A percentile compares a stretch with the other conserved stretches of the same genome.
These are phyloP conservation scores for Boletus reticuloceps DNA, from an alignment of 768 basidiomycete species.

Conservation along the genomic window DNA sequence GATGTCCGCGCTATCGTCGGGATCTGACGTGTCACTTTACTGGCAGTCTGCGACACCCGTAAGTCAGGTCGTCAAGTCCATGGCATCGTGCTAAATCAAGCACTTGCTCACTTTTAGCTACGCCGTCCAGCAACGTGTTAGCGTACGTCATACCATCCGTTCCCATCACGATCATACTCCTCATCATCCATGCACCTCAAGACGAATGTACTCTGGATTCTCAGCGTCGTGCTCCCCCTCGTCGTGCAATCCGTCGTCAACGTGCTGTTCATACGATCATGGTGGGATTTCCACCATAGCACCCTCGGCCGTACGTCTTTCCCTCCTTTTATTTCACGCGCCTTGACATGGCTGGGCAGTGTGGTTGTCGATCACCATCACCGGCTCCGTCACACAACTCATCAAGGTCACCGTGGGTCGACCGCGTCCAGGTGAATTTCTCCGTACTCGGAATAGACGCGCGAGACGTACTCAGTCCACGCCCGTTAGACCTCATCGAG, in stretches of 20 bases:
- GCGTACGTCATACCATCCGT: conserved; percentile 34
- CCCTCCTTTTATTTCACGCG: too few species aligned
- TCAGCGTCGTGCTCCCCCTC: conserved; percentile 55
- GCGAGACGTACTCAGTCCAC: background rate
- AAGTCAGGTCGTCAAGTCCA: conserved; percentile 11
- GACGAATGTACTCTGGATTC: conserved; percentile 43
- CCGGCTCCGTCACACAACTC: conserved; percentile 78
- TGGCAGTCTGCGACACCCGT: conserved; percentile 38
- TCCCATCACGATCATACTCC: background rate
- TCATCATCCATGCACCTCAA: conserved; percentile 1
- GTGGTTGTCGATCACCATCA: conserved; percentile 65
- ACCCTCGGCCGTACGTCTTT: conserved; percentile 26
- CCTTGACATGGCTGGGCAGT: conserved; percentile 37
- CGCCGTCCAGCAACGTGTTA: conserved; percentile 67
- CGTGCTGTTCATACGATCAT: conserved; percentile 65
- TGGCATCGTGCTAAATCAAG: background rate
- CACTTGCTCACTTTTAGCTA: conserved; percentile 38
- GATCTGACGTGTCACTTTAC: conserved; percentile 11
- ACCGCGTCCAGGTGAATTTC: conserved; percentile 69
- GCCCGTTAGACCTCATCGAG: conserved; percentile 24
- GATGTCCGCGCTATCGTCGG: background rate
- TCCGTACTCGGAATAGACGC: background rate
- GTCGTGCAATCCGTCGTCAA: conserved; percentile 67
- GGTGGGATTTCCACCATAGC: conserved; percentile 87
- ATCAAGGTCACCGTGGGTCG: conserved; percentile 85